Percentiles rank a stretch among this genome's conserved stretches.
phyloP scores from a whole-genome alignment of 2,329 filamentous ascomycete genomes.

The Triangularia verruculosa region DNA sequence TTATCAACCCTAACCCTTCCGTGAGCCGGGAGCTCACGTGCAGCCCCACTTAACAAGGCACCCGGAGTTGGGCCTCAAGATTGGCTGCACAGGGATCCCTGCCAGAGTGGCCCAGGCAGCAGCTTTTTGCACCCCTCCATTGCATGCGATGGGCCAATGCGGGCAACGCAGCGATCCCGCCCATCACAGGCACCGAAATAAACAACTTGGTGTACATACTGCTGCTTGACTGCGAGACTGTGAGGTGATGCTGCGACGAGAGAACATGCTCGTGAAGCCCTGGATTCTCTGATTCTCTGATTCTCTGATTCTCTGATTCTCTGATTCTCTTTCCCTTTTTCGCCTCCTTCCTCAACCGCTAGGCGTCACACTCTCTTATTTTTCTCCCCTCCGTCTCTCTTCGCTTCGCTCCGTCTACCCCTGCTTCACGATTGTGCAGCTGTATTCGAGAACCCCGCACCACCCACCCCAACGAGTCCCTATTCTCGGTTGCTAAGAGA shows the following conservation, averaged over 20 bases:
- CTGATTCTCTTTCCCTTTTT: background rate
- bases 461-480: background rate
- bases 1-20: background rate
- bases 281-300: too few relatives aligned
- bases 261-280: background rate
- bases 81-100: slow-evolving; percentile 6
- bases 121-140: slow-evolving; percentile 10
- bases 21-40: background rate
- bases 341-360: background rate
- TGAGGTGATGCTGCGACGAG: background rate
- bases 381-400: background rate
- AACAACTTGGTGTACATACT: background rate
- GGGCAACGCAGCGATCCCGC: background rate
- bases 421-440: background rate
- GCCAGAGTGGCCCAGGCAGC: slow-evolving; percentile 5
- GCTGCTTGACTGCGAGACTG: too few relatives aligned
- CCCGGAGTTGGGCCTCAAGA: slow-evolving; percentile 1
- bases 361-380: background rate
- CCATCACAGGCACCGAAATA: slow-evolving; percentile 8
- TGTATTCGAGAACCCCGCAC: background rate
- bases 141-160: slow-evolving; percentile 2
- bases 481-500: background rate
- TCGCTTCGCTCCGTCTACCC: background rate
- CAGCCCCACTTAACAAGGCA: slow-evolving; percentile 5
- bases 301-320: too few relatives aligned